A percentile compares a stretch with the other conserved stretches of the same genome.
phyloP scores from a whole-genome alignment of 106 monocot species.

The Dactylorhiza incarnata region DNA sequence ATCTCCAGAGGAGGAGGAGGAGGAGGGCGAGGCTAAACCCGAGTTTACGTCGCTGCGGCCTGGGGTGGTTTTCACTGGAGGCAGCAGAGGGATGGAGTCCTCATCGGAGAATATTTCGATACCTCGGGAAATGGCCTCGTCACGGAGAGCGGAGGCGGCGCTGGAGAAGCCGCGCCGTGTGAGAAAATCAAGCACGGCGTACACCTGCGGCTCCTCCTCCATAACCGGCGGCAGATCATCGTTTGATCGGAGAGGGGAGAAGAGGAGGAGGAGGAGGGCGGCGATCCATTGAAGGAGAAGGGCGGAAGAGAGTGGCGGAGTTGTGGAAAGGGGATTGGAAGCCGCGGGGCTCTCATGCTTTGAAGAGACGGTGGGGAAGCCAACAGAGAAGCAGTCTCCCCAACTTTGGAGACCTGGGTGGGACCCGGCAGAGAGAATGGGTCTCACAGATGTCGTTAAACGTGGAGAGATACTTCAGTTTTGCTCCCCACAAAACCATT shows the following conservation, averaged over 20 bases:
- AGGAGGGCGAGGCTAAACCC: constrained; percentile 4
- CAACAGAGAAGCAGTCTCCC: neutral
- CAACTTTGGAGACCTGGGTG: neutral
- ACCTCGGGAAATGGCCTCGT: constrained; percentile 33
- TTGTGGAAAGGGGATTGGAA: neutral
- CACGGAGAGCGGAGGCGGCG: constrained; percentile 51
- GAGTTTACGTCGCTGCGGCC: neutral
- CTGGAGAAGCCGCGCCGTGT: constrained; percentile 38
- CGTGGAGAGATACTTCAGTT: too few species aligned
- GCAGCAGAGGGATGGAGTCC: constrained; percentile 16
- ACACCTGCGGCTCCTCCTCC: constrained; percentile 27
- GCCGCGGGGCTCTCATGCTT: neutral
- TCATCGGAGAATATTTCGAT: neutral
- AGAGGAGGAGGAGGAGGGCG: neutral
- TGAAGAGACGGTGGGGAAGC: neutral
- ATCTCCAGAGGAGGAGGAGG: constrained; percentile 33
- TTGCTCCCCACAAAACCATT: too few species aligned
- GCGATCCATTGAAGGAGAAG: neutral
- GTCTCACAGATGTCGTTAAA: neutral
- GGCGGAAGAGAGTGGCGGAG: neutral
- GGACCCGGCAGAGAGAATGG: neutral
- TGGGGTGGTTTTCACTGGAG: constrained; percentile 20
- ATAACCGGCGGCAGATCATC: constrained; percentile 9
- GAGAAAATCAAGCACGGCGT: constrained; percentile 57
- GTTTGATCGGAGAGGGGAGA: neutral